A percentile compares a stretch with the other conserved stretches of the same genome.
These are phyloP conservation scores for Penicillium longicatenatum DNA, from an alignment of 495 filamentous ascomycete genomes.

Conservation along the genomic window DNA sequence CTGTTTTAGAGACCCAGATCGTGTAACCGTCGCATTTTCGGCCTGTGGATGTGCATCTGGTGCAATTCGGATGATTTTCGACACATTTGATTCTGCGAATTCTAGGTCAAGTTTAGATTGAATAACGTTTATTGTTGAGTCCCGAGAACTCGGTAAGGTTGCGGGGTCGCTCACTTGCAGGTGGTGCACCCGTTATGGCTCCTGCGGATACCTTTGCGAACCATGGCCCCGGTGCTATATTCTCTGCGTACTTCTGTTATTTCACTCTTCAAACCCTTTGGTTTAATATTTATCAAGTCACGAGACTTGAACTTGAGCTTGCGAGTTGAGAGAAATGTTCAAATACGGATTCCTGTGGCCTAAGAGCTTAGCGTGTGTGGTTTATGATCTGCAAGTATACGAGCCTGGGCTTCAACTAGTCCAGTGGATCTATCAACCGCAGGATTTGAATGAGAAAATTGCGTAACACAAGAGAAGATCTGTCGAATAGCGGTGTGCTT, in stretches of 20 bases:
- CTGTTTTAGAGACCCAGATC: neutral
- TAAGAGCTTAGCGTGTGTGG: no score
- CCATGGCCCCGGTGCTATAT: neutral
- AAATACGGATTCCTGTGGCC: no score
- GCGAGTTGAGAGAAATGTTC: no score
- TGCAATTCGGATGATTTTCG: conserved; percentile 16
- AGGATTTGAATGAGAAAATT: neutral
- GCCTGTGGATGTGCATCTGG: conserved; percentile 34
- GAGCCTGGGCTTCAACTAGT: neutral
- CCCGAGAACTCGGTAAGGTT: neutral
- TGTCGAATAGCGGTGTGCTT: no score
- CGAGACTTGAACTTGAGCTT: no score
- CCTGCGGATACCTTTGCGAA: conserved; percentile 2
- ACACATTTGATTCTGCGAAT: conserved; percentile 21
- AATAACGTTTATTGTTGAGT: neutral
- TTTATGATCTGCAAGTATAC: no score
- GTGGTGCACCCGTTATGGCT: conserved; percentile 4
- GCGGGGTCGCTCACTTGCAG: conserved; percentile 4
- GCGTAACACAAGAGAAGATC: neutral
- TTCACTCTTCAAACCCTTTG: no score
- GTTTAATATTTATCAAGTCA: no score
- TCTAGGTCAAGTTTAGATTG: conserved; percentile 1
- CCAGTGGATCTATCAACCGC: neutral
- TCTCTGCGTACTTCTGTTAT: no score
- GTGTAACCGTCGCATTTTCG: conserved; percentile 49